Evolutionary conservation across 2,329 filamentous ascomycete genomes (phyloP).

Genomic region (Alternaria viburni): DNA sequence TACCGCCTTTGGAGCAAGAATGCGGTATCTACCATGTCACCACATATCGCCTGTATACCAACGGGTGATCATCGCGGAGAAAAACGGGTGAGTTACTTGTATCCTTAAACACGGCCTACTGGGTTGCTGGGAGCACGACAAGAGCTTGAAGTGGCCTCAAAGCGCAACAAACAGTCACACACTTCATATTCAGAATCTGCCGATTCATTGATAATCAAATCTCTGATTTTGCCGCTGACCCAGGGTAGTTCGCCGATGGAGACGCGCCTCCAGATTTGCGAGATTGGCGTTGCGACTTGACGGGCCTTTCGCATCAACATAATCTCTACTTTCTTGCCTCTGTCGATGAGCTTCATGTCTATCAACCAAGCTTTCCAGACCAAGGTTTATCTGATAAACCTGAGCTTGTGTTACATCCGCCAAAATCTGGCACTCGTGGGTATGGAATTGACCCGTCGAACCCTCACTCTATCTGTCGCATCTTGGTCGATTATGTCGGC

Average conservation of each 20-base stretch:
- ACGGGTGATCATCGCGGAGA: conserved; percentile 32
- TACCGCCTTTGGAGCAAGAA: neutral
- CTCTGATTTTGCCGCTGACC: neutral
- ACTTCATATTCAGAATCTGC: neutral
- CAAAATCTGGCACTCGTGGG: conserved; percentile 36
- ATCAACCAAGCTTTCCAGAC: conserved; percentile 52
- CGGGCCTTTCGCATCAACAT: conserved; percentile 53
- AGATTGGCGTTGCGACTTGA: conserved; percentile 53
- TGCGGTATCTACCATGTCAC: conserved; percentile 18
- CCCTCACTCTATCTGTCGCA: conserved; percentile 54
- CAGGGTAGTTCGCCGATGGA: conserved; percentile 16
- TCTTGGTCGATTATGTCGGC: conserved; percentile 54
- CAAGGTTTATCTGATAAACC: conserved; percentile 48
- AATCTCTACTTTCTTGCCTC: conserved; percentile 59
- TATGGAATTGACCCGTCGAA: conserved; percentile 41
- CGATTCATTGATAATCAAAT: neutral
- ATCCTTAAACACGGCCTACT: neutral
- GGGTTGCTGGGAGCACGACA: neutral
- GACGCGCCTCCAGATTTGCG: conserved; percentile 29
- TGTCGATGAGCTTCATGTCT: conserved; percentile 49
- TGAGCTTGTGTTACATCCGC: conserved; percentile 48
- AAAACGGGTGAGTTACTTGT: conserved; percentile 29
- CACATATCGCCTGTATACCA: conserved; percentile 29
- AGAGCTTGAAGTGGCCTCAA: accelerated
- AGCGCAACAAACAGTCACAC: neutral